A percentile compares a stretch with the other conserved stretches of the same genome.
Conservation (phyloP, 768 basidiomycete species). For the Sporobolomyces pararoseus region DNA sequence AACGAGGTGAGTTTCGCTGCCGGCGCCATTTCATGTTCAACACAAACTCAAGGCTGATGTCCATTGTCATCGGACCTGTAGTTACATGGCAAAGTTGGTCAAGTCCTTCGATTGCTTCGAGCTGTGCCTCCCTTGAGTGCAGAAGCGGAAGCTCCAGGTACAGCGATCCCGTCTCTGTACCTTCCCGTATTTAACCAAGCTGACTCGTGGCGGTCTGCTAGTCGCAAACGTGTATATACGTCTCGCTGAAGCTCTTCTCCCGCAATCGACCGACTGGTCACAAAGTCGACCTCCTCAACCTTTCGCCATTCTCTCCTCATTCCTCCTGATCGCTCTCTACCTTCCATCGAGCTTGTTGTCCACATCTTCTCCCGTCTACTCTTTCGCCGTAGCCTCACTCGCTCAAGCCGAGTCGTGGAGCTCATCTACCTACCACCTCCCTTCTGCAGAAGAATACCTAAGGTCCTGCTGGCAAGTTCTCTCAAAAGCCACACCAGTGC, state of each 20-base stretch:
- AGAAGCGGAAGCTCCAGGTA: background rate
- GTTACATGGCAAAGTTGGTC: conserved; percentile 32
- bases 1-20: conserved; percentile 38
- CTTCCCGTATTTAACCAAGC: background rate
- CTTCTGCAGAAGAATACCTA: conserved; percentile 29
- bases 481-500: background rate
- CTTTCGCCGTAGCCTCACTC: conserved; percentile 3
- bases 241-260: background rate
- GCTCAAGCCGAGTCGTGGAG: background rate
- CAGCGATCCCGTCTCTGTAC: background rate
- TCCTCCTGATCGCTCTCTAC: conserved; percentile 21
- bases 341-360: background rate
- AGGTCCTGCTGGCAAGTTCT: conserved; percentile 22
- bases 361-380: background rate
- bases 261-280: background rate
- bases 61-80: background rate
- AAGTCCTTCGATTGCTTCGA: conserved; percentile 23
- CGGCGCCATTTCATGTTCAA: too few species aligned
- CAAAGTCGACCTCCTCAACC: background rate
- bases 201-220: background rate
- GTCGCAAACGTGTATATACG: conserved; percentile 12
- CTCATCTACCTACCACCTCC: conserved; percentile 15
- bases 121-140: background rate
- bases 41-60: too few species aligned
- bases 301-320: conserved; percentile 27